Base-by-base conservation (phyloP, 305 asterid species). In the Withania somnifera region DNA sequence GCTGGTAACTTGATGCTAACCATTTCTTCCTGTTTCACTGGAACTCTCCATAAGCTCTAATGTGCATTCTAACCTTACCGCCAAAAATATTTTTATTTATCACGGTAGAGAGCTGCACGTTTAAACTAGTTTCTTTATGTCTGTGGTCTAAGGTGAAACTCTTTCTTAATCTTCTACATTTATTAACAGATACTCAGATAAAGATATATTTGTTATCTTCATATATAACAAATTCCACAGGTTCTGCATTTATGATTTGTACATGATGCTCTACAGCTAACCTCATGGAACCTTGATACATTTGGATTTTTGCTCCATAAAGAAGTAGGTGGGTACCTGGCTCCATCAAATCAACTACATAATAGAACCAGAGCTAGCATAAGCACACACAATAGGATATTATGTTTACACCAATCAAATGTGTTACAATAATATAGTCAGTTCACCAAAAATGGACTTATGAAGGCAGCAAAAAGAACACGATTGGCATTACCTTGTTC, bases 1-100 rank as follows among this genome's bases (percentile, higher is more conserved):
- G 81, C 87, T 95, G 92, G 99, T 95, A 86, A 86, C 20, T 77
- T 40, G 79, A 26, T 73, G 42, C 79, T 42, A 79, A 64, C 20
- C 6, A 40, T 47, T 82, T 82, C 52, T 67, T 61, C 28, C 9
- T 64, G 67, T 30, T 66, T 66, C 66, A 2, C 64, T 32, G 34
- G 78, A 63, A 50, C 24, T 40, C 51, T 76, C 45, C 47, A 28
- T 75, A 75, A 73, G 60, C 40, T 47, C 24, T 47, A 47, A 50
- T 75, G 42, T 51, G 15, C 30, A 28, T 28, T 15, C 63, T 50
- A 75, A 75, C 47, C 28, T 75, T 75, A 47, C 63, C 63, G 28
- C 28, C 40, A 9, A 9, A 50, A 47, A 15, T n/a, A 2, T 47
- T 75, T 11, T 0, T 50, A 9, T 50, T 17, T 26, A 50, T 40